phyloP scores from a whole-genome alignment of 208 protist genomes.

The Trichomonas vaginalis region DNA sequence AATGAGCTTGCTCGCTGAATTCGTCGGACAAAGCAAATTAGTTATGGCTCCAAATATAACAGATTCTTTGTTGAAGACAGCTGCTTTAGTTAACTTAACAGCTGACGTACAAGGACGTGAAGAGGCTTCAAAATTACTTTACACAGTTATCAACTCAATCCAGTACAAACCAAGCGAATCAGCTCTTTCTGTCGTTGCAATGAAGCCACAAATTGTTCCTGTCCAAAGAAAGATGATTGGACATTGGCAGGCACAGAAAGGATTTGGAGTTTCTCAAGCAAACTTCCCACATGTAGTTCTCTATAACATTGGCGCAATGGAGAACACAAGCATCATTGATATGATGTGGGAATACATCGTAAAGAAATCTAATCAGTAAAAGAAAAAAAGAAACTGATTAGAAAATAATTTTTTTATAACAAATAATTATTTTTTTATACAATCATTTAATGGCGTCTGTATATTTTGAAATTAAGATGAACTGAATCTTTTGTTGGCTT shows the following conservation, averaged over 20 bases:
- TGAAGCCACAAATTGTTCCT: not conserved
- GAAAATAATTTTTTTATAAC: no score
- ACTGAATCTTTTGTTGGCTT: no score
- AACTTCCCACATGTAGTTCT: not conserved
- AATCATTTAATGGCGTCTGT: no score
- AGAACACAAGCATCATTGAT: not conserved
- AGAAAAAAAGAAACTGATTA: no score
- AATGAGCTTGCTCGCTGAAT: not conserved
- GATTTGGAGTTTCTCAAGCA: not conserved
- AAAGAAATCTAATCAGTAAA: not conserved
- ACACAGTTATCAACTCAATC: not conserved
- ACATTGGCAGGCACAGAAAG: not conserved
- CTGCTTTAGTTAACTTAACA: not conserved
- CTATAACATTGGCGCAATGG: not conserved
- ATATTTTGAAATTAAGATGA: no score
- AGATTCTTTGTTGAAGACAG: not conserved
- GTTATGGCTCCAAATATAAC: not conserved
- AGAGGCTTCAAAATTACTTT: not conserved
- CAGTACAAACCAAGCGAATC: not conserved
- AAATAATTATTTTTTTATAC: no score
- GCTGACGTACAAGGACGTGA: not conserved
- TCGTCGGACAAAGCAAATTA: not conserved
- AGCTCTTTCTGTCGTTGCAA: not conserved
- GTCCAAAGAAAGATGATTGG: not conserved
- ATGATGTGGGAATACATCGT: not conserved